Conservation (phyloP, 768 basidiomycete species). For the Pleurotus platypus region DNA sequence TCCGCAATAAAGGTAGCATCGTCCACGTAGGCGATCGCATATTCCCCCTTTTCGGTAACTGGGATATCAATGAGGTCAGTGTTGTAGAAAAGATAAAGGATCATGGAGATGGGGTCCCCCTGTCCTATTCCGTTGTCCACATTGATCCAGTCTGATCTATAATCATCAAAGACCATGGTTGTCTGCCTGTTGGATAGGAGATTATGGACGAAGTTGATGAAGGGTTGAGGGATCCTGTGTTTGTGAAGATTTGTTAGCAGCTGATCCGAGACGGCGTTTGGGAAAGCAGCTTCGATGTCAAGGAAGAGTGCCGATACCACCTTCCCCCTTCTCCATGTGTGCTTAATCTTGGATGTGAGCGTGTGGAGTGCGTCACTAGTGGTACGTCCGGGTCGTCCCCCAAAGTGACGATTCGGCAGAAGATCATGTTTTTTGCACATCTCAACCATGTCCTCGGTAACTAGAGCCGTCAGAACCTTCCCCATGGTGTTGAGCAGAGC, state of each 20-base stretch:
- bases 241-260: slow-evolving; percentile 29
- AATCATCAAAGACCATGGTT: slow-evolving; percentile 18
- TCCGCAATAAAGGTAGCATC: slow-evolving; percentile 9
- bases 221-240: slow-evolving; percentile 19
- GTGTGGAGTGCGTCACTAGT: slow-evolving; percentile 32
- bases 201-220: slow-evolving; percentile 14
- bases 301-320: slow-evolving; percentile 35
- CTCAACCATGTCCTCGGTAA: slow-evolving; percentile 19
- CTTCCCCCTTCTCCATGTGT: slow-evolving; percentile 28
- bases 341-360: slow-evolving; percentile 28
- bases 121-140: slow-evolving; percentile 6
- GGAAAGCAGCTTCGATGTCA: slow-evolving; percentile 42
- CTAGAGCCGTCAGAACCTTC: slow-evolving; percentile 22
- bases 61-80: slow-evolving; percentile 15
- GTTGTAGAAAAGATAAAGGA: slow-evolving; percentile 22
- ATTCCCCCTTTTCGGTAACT: background rate
- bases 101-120: slow-evolving; percentile 7
- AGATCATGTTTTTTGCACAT: slow-evolving; percentile 25
- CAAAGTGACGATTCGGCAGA: slow-evolving; percentile 33
- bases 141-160: slow-evolving; percentile 5
- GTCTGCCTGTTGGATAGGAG: slow-evolving; percentile 10
- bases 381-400: slow-evolving; percentile 31
- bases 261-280: slow-evolving; percentile 25
- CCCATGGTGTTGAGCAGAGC: slow-evolving; percentile 26
- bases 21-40: slow-evolving; percentile 15